Percentiles rank a stretch among this genome's conserved stretches.
Evolutionary conservation across 2,329 filamentous ascomycete species (phyloP).

Genomic region (Diplodia corticola): DNA sequence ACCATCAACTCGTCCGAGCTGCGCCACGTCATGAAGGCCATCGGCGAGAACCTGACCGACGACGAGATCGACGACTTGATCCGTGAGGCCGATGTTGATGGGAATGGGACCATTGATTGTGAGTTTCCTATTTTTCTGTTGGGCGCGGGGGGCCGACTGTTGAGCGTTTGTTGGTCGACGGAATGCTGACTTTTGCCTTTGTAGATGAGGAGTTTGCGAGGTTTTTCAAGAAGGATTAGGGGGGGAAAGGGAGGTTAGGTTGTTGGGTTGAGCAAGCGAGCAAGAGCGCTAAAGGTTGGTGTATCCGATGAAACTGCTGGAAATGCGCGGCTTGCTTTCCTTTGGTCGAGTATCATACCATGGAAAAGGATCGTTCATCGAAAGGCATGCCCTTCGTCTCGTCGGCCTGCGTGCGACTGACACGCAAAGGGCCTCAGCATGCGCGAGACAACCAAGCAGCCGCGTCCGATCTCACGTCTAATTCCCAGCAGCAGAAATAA

Average conservation of each 20-base stretch:
- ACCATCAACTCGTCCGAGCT: constrained; percentile 65
- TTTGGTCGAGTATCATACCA: not conserved
- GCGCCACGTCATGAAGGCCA: constrained; percentile 62
- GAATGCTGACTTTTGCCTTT: constrained; percentile 18
- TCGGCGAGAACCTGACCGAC: constrained; percentile 63
- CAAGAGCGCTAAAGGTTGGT: too few species aligned
- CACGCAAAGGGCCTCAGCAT: not conserved
- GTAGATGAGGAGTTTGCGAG: constrained; percentile 58
- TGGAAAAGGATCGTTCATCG: not conserved
- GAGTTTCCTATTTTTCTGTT: constrained; percentile 31
- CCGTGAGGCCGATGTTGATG: constrained; percentile 63
- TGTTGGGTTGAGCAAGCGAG: not conserved
- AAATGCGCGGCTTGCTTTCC: not conserved
- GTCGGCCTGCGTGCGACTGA: not conserved
- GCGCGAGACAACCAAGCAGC: too few species aligned
- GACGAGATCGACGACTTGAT: constrained; percentile 68
- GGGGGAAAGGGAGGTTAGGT: not conserved
- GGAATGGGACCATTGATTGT: constrained; percentile 66
- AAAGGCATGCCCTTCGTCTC: not conserved
- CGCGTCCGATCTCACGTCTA: too few species aligned
- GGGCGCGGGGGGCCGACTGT: too few species aligned
- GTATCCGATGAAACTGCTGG: too few species aligned
- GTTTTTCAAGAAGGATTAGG: constrained; percentile 57
- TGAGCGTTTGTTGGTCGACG: not conserved
- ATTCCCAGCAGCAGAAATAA: too few species aligned